Evolutionary conservation across 1,284 basidiomycete species (phyloP), one percentile per base, ranked within the genome.

Genomic region (Ceratobasidium sp.): DNA sequence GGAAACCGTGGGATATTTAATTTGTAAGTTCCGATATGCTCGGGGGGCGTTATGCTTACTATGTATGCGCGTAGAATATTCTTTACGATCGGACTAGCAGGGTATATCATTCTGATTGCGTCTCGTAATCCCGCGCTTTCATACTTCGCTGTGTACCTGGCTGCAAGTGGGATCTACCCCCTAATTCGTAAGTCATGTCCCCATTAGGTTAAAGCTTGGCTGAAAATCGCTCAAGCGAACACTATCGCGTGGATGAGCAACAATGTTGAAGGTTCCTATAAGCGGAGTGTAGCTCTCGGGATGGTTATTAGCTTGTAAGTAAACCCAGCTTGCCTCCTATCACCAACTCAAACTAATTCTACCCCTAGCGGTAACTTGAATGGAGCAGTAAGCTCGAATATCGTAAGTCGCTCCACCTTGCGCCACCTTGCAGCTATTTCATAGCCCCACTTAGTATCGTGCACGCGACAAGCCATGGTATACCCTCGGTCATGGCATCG

Each of bases 131-230:
- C 52, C 1, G 54, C 81, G 75, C 39, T 76, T 60, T 79, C 81
- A 19, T 87, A 86, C 74, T 74, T 77, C 13, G 86, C 83, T 1
- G 77, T 84, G 8, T 75, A 86, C 72, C 76, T 87, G 29, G 41
- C 60, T 13, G 56, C 68, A 39, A 86, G 86, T 73, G 88, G 87
- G 29, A 89, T 90, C 70, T 90, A 88, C 75, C 87, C 88, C 4
- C 80, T 84, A 54, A 87, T 90, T 71, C 81, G 85, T 86, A 68
- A 80, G 85, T 81, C 77, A 85, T 50, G 74, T 77, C 58, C 85
- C 14, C 82, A 83, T n/a, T 57, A 46, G 9, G 21, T 30, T 44
- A 13, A 47, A 19, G 25, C 29, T 19, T 30, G 21, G 25, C 44
- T 42, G 8, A 50, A 53, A 19, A 11, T 33, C 23, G 14, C 3